phyloP scores from a whole-genome alignment of 345 rosid genomes.

The Clausena lansium region DNA sequence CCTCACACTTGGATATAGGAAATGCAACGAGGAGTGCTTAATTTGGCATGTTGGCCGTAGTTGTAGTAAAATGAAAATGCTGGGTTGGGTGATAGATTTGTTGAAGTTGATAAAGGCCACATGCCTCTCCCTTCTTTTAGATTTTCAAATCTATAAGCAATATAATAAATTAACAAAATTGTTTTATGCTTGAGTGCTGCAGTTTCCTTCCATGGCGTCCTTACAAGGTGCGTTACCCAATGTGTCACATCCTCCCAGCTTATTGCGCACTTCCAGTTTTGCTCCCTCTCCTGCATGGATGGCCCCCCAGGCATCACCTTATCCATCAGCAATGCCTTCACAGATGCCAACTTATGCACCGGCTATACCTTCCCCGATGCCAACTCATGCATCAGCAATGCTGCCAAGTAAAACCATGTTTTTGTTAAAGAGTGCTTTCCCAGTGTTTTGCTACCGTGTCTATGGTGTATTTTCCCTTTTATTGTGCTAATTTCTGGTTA shows the following conservation, averaged over 20 bases:
- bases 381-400: constrained; percentile 32
- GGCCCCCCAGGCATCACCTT: constrained; percentile 37
- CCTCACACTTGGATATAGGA: not conserved
- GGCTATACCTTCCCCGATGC: constrained; percentile 36
- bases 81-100: not conserved
- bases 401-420: constrained; percentile 53
- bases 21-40: not conserved
- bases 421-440: not conserved
- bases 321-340: constrained; percentile 42
- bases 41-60: not conserved
- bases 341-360: constrained; percentile 40
- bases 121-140: not conserved
- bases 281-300: constrained; percentile 49
- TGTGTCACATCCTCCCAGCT: constrained; percentile 44
- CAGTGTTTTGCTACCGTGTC: not conserved
- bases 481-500: constrained; percentile 20
- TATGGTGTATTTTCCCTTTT: not conserved
- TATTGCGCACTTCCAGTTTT: constrained; percentile 41
- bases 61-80: constrained; percentile 1
- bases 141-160: not conserved
- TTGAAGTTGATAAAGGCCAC: constrained; percentile 1
- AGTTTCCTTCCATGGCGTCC: constrained; percentile 80
- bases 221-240: constrained; percentile 65
- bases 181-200: constrained; percentile 23
- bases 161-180: not conserved